A percentile compares a stretch with the other conserved stretches of the same genome.
Conservation (phyloP, 768 basidiomycete species). For the Suillus alpinus region DNA sequence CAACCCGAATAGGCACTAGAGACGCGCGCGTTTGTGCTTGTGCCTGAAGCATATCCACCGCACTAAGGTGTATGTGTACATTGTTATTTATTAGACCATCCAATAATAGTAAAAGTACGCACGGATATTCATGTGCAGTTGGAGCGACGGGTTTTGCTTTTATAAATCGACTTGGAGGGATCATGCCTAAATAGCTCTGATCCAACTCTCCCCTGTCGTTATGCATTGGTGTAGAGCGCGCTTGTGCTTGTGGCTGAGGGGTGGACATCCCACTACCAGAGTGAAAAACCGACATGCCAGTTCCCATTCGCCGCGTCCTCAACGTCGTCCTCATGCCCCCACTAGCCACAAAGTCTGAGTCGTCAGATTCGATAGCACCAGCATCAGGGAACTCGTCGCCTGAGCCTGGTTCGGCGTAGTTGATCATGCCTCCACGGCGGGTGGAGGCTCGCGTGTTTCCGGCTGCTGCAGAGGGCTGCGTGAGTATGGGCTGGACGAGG, state of each 20-base stretch:
- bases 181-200: slow-evolving; percentile 86
- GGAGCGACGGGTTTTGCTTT: slow-evolving; percentile 52
- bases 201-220: slow-evolving; percentile 63
- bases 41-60: slow-evolving; percentile 58
- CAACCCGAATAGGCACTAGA: slow-evolving; percentile 91
- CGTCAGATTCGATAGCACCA: slow-evolving; percentile 80
- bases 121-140: slow-evolving; percentile 76
- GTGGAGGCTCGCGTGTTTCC: slow-evolving; percentile 39
- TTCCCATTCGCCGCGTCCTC: slow-evolving; percentile 41
- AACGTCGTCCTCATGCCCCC: slow-evolving; percentile 59
- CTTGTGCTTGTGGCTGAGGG: slow-evolving; percentile 31
- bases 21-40: slow-evolving; percentile 54
- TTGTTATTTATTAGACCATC: not conserved
- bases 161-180: slow-evolving; percentile 80
- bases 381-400: slow-evolving; percentile 81
- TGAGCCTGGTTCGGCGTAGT: slow-evolving; percentile 85
- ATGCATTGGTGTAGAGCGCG: not conserved
- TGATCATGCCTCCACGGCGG: slow-evolving; percentile 69
- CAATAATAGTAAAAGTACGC: slow-evolving; percentile 33
- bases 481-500: slow-evolving; percentile 83
- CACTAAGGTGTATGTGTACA: slow-evolving; percentile 35
- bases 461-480: slow-evolving; percentile 37
- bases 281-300: slow-evolving; percentile 56
- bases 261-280: slow-evolving; percentile 42
- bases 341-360: slow-evolving; percentile 76